Evolutionary conservation across 2,329 filamentous ascomycete genomes (phyloP), one percentile per base, ranked within the genome.

Genomic region (Leptosphaerulina australis): DNA sequence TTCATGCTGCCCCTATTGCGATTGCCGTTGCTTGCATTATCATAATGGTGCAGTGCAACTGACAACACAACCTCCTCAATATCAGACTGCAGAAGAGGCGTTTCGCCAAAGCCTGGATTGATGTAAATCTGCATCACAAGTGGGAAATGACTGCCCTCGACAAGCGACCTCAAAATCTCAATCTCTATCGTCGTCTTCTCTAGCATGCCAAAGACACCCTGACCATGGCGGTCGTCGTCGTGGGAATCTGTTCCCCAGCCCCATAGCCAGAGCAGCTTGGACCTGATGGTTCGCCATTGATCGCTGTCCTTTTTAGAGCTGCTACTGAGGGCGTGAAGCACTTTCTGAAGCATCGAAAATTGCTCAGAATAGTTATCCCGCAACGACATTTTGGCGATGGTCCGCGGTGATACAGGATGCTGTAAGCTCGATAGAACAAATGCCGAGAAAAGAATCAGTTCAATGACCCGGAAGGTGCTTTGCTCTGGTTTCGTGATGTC

Each of bases 11-110:
- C 90, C 58, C 89, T 81, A 2, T 83, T 88, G 46, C 84, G 83
- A 61, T 93, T 91, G 0, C 88, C 88, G 63, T 94, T 94, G 17
- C 87, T 89, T 3, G 90, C 89, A 65, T 90, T 90, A 64, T 94
- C 90, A 65, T 91, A 94, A 3, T 87, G 82, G 44, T 82, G 79
- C 75, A 91, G 81, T 1, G 87, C 86, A 36, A 84, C 79, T 1
- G 78, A 77, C 31, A 88, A 75, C 7, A 91, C 76, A 1, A 84
- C 83, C 4, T 83, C 79, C 63, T 84, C 82, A 1, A 90, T 72
- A 5, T 79, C 68, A 3, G 79, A 70, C 2, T 68, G 63, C 2
- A 79, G 63, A 3, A 90, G 74, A 4, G 81, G 80, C 3, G 68
- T 71, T 14, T 82, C 75, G 2, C 74, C 65, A 0, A 77, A 74